These are phyloP conservation scores for Mycena sp. DNA, from an alignment of 1,284 basidiomycete species.

Conservation along the genomic window DNA sequence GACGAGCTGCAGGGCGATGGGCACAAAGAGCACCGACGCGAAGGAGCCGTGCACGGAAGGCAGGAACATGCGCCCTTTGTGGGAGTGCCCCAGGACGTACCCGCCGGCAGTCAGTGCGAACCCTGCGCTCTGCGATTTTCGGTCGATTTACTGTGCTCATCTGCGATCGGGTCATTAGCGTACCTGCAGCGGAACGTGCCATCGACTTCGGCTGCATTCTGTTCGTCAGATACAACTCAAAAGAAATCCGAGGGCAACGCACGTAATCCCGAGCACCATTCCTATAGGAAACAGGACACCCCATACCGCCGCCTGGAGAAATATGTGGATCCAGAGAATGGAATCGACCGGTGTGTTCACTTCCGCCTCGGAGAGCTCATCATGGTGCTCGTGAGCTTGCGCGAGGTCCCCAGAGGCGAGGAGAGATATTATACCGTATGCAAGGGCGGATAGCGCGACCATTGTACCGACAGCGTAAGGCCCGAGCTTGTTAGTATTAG, in stretches of 20 bases:
- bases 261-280: slow-evolving; percentile 82
- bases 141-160: slow-evolving; percentile 8
- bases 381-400: slow-evolving; percentile 68
- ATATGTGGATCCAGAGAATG: slow-evolving; percentile 84
- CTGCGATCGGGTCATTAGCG: slow-evolving; percentile 28
- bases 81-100: slow-evolving; percentile 83
- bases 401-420: slow-evolving; percentile 1
- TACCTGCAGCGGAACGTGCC: slow-evolving; percentile 89
- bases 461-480: not conserved
- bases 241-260: not conserved
- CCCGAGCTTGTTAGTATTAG: not conserved
- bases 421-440: slow-evolving; percentile 16
- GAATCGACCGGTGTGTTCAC: slow-evolving; percentile 75
- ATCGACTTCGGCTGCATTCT: slow-evolving; percentile 67
- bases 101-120: slow-evolving; percentile 77
- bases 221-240: not conserved
- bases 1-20: slow-evolving; percentile 73
- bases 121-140: slow-evolving; percentile 60
- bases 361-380: slow-evolving; percentile 70
- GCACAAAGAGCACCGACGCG: slow-evolving; percentile 74
- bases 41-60: slow-evolving; percentile 76
- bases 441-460: slow-evolving; percentile 6
- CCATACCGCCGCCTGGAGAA: slow-evolving; percentile 81
- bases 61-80: slow-evolving; percentile 79
- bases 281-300: slow-evolving; percentile 86